Evolutionary conservation across 176 grass and related monocot genomes (phyloP), one percentile per base, ranked within the genome.

Genomic region (Eleusine coracana): DNA sequence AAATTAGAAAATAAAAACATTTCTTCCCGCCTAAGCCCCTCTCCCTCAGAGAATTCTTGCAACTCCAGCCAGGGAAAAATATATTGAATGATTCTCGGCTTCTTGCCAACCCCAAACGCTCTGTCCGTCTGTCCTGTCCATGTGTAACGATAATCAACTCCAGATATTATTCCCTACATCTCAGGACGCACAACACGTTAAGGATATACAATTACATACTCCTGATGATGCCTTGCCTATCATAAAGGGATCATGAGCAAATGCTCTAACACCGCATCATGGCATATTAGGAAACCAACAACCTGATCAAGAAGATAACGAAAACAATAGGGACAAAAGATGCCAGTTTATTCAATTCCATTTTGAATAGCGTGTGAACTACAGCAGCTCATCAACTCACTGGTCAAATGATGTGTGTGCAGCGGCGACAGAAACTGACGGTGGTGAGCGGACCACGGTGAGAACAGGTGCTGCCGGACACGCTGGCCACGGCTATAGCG

Each of bases 121-220:
- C 71, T 84, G 82, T 76, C 49, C 0, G 23, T 44, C 72, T 76
- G 48, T 60, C 46, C 73, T 86, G 58, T 73, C 68, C 76, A 80
- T 73, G 75, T 80, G 75, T 78, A 36, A 15, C 11, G 42, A 38
- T 39, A 12, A 28, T 55, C 28, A 63, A 29, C 29, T 63, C 5
- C 23, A 29, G 25, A 86, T 80, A 72, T n/a, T 50, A 79, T 86
- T 86, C 76, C 76, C 68, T 54, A 3, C 66, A 31, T 73, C 31
- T 28, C 25, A 59, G 27, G 20, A 51, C 1, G 4, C 4, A 16
- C 52, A 23, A 10, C 23, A 54, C 56, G 45, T 56, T 73, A 79
- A 73, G 45, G 45, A 80, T 80, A 34, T 34, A 34, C 31, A 34
- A 34, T 80, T 34, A 55, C 40, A 52, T 55, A 73, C 66, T 86